Base-by-base conservation (phyloP, 306 rosid species). In the Prunus dulcis region DNA sequence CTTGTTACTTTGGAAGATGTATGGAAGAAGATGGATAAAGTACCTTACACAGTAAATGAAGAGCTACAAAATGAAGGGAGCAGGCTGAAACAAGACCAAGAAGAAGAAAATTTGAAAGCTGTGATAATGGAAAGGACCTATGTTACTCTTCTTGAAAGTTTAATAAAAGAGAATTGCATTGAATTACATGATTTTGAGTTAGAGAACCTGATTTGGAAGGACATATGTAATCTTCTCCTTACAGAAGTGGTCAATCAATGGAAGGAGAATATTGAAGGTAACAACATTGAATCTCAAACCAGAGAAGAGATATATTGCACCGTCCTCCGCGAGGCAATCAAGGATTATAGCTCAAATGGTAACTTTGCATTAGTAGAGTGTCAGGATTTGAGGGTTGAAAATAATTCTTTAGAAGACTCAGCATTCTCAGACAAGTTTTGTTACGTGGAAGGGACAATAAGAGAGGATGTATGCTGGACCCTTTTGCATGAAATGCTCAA, bases 251-350 rank as follows among this genome's bases (percentile, higher is more conserved):
- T 82, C 43, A 67, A 71, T 66, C 91, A 86, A 81, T 79, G 81
- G 89, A 84, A 87, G 60, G 87, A 80, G 45, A 70, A 28, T 47
- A 65, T 12, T 32, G 89, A 83, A 66, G 76, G 49, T 51, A n/a
- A 79, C 55, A 71, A 63, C 70, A 66, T 76, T 22, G 89, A 89
- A 80, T 65, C 84, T 52, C 85, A 77, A 28, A 79, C 71, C 13
- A 76, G 92, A 77, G 91, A 89, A 18, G 88, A 84, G 38, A 75
- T 84, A 60, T 38, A 57, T 77, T 49, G 64, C 73, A 56, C 78
- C 62, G 79, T 76, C 74, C 75, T 90, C 52, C 62, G 53, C 4
- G 87, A 87, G 74, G 45, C 58, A 51, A 55, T 80, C 57, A 84
- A 74, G 77, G 79, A 81, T 52, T 64, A 67, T 25, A 13, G 57